A percentile compares a stretch with the other conserved stretches of the same genome.
phyloP scores from a whole-genome alignment of 257 asterid species.

The Solanum ossicruentum region DNA sequence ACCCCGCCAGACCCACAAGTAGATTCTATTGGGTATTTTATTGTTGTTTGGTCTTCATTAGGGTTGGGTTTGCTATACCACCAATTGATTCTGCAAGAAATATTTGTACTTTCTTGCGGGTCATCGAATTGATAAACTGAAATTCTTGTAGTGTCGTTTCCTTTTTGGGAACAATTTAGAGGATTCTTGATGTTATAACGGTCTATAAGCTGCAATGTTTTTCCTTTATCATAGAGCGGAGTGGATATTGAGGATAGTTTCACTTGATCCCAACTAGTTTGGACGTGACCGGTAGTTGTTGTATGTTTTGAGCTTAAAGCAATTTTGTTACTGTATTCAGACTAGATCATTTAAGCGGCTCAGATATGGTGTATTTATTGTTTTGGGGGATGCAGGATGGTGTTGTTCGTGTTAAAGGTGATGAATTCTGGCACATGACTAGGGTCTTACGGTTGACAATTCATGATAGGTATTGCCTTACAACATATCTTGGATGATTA shows the following conservation, averaged over 20 bases:
- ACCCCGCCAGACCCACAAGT: no score
- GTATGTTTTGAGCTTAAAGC: not conserved
- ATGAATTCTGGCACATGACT: slow-evolving; percentile 95
- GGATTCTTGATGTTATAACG: not conserved
- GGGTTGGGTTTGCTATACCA: not conserved
- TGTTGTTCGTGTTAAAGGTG: slow-evolving; percentile 71
- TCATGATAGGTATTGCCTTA: slow-evolving; percentile 51
- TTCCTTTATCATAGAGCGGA: not conserved
- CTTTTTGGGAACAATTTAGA: not conserved
- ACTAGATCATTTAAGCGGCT: not conserved
- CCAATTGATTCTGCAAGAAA: not conserved
- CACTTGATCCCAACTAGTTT: not conserved
- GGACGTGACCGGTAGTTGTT: not conserved
- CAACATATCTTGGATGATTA: not conserved
- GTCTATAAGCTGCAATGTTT: not conserved
- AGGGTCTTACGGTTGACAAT: slow-evolving; percentile 64
- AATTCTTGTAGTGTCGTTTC: not conserved
- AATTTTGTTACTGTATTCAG: not conserved
- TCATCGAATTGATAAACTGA: not conserved
- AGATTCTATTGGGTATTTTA: no score
- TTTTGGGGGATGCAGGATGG: slow-evolving; percentile 48
- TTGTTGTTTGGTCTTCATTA: no score
- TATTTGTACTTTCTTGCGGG: not conserved
- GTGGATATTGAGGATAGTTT: not conserved
- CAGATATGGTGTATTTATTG: not conserved